Conservation (phyloP, 257 asterid genomes). For the Capsicum chinense region DNA sequence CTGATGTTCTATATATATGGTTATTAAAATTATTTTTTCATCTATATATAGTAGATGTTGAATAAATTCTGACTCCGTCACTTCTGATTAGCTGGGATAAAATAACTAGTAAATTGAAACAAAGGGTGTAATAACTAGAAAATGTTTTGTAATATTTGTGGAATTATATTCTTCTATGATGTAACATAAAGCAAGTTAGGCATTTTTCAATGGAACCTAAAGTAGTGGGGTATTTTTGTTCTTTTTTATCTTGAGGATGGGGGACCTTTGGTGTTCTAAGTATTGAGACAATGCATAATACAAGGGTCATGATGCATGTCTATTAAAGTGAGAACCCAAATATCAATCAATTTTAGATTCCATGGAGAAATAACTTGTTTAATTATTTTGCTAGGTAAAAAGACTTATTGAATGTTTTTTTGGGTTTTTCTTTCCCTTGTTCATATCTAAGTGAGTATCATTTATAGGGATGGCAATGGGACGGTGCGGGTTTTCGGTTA, state of each 20-base stretch:
- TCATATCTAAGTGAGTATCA: not conserved
- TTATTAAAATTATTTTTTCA: too few relatives aligned
- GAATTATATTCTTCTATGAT: not conserved
- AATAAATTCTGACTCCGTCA: too few relatives aligned
- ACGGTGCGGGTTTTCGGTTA: too few relatives aligned
- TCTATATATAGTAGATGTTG: too few relatives aligned
- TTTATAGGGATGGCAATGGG: not conserved
- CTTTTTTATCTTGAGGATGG: slow-evolving; percentile 26
- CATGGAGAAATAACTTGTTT: slow-evolving; percentile 42
- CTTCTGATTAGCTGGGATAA: too few relatives aligned
- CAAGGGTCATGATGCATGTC: slow-evolving; percentile 91
- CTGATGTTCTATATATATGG: too few relatives aligned
- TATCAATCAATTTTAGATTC: slow-evolving; percentile 62
- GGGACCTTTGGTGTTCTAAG: slow-evolving; percentile 52
- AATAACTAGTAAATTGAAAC: too few relatives aligned
- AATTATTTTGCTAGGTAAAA: slow-evolving; percentile 28
- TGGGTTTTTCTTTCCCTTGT: not conserved
- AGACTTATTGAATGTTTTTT: slow-evolving; percentile 4
- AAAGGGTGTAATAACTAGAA: not conserved
- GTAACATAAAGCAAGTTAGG: slow-evolving; percentile 11
- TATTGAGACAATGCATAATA: slow-evolving; percentile 87
- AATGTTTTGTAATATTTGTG: not conserved
- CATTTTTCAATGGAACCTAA: slow-evolving; percentile 13
- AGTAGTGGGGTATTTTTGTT: slow-evolving; percentile 24
- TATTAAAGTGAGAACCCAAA: slow-evolving; percentile 64